These are phyloP conservation scores for Corynascus novoguineensis DNA, from an alignment of 495 filamentous ascomycete genomes.

Conservation along the genomic window DNA sequence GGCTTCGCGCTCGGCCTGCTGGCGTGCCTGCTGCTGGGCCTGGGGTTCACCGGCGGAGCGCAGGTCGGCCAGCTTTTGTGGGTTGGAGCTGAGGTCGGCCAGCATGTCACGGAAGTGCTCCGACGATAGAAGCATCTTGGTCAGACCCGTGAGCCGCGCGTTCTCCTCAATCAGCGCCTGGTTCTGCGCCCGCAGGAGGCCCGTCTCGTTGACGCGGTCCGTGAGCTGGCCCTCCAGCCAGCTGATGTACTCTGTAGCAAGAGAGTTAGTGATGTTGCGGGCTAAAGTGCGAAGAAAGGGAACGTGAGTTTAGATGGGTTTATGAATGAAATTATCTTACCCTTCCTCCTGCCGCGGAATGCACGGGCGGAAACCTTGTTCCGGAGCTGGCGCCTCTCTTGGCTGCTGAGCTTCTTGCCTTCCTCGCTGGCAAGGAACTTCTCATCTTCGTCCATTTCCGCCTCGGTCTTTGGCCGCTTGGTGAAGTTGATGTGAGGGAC, in stretches of 20 bases:
- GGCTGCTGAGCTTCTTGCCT: slow-evolving; percentile 93
- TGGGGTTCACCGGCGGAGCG: neutral
- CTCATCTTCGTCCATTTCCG: slow-evolving; percentile 99
- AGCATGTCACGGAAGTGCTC: slow-evolving; percentile 80
- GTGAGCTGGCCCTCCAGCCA: slow-evolving; percentile 86
- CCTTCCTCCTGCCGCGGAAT: slow-evolving; percentile 93
- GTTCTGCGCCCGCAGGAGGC: slow-evolving; percentile 68
- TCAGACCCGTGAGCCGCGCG: slow-evolving; percentile 67
- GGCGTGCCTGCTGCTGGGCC: neutral
- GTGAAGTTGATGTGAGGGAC: slow-evolving; percentile 37
- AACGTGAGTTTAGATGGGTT: too few relatives aligned
- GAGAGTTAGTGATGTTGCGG: slow-evolving; percentile 40
- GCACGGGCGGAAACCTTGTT: slow-evolving; percentile 98
- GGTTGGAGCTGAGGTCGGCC: slow-evolving; percentile 55
- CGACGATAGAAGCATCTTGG: slow-evolving; percentile 77
- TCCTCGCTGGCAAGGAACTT: slow-evolving; percentile 87
- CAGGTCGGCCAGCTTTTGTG: slow-evolving; percentile 12
- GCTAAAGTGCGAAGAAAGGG: neutral
- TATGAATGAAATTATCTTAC: too few relatives aligned
- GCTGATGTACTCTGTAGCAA: slow-evolving; percentile 76
- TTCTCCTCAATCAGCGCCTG: slow-evolving; percentile 72
- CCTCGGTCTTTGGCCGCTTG: slow-evolving; percentile 72
- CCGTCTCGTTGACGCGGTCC: slow-evolving; percentile 59
- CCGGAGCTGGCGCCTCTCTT: slow-evolving; percentile 85
- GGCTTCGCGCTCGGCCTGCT: slow-evolving; percentile 22